Conservation (phyloP, 257 asterid genomes). For the Nemophila menziesii region DNA sequence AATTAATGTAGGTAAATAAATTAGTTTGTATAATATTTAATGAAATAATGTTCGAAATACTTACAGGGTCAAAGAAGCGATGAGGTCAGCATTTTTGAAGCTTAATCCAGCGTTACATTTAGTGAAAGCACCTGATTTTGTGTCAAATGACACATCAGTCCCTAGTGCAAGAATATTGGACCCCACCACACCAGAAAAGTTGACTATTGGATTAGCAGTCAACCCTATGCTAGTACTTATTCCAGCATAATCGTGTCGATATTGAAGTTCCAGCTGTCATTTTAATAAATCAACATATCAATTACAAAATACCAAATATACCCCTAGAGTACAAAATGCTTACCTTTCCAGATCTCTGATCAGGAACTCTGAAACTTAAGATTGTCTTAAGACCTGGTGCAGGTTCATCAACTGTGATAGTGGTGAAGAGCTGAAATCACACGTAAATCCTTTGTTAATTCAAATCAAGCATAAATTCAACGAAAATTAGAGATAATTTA, state of each 20-base stretch:
- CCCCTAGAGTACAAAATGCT: background rate
- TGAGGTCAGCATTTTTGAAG: slow-evolving; percentile 9
- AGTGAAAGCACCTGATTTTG: slow-evolving; percentile 5
- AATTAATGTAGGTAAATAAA: too few relatives aligned
- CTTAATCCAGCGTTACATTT: slow-evolving; percentile 11
- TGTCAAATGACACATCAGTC: slow-evolving; percentile 13
- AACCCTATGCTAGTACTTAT: slow-evolving; percentile 10
- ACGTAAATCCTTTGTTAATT: background rate
- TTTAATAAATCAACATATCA: background rate
- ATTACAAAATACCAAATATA: background rate
- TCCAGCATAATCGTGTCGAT: slow-evolving; percentile 12
- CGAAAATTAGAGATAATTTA: background rate
- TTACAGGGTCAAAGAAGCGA: slow-evolving; percentile 11
- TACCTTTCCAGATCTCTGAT: slow-evolving; percentile 19
- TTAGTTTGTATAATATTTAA: too few relatives aligned
- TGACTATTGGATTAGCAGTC: slow-evolving; percentile 10
- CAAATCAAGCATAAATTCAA: background rate
- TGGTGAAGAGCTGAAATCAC: slow-evolving; percentile 8
- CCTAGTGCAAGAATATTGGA: slow-evolving; percentile 9
- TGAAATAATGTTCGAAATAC: too few relatives aligned
- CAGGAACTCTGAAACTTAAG: slow-evolving; percentile 14
- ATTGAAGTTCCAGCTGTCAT: slow-evolving; percentile 11
- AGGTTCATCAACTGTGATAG: slow-evolving; percentile 11
- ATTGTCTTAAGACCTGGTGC: slow-evolving; percentile 16
- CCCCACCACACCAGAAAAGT: slow-evolving; percentile 14